phyloP scores from a whole-genome alignment of 208 protist species.

The Spongospora subterranea region DNA sequence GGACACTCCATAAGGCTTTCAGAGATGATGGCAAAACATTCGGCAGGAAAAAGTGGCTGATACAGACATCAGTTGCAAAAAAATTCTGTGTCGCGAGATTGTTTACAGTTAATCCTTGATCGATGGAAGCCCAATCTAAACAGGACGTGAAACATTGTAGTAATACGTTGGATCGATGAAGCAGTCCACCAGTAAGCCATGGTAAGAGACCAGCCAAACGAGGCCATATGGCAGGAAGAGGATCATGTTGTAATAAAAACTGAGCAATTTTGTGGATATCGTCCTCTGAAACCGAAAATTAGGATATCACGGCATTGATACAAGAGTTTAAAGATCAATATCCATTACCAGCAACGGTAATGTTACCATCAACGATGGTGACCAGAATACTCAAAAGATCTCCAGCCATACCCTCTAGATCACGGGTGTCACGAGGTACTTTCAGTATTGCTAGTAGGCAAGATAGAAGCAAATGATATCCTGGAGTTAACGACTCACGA shows the following conservation, averaged over 20 bases:
- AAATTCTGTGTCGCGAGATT: not conserved
- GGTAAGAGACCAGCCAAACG: conserved; percentile 38
- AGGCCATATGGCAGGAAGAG: not conserved
- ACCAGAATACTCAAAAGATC: conserved; percentile 32
- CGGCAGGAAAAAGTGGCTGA: not conserved
- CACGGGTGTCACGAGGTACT: not conserved
- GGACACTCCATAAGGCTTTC: not conserved
- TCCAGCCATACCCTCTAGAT: not conserved
- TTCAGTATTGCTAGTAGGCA: not conserved
- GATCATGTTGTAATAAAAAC: not conserved
- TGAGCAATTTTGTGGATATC: conserved; percentile 13
- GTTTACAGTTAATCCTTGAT: not conserved
- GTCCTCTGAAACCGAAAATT: not conserved
- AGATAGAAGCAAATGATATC: conserved; percentile 19
- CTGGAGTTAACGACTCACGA: not conserved
- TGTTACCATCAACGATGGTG: not conserved
- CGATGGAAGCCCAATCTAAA: not conserved
- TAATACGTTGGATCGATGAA: not conserved
- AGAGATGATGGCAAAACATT: conserved; percentile 27
- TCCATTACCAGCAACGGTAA: not conserved
- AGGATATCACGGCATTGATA: too few species aligned
- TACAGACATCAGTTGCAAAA: not conserved
- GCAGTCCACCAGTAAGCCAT: conserved; percentile 5
- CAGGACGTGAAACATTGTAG: not conserved
- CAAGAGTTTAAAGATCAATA: not conserved